Percentiles rank a stretch among this genome's conserved stretches.
phyloP scores from a whole-genome alignment of 2,329 filamentous ascomycete genomes.

The Berkeleyomyces rouxiae region DNA sequence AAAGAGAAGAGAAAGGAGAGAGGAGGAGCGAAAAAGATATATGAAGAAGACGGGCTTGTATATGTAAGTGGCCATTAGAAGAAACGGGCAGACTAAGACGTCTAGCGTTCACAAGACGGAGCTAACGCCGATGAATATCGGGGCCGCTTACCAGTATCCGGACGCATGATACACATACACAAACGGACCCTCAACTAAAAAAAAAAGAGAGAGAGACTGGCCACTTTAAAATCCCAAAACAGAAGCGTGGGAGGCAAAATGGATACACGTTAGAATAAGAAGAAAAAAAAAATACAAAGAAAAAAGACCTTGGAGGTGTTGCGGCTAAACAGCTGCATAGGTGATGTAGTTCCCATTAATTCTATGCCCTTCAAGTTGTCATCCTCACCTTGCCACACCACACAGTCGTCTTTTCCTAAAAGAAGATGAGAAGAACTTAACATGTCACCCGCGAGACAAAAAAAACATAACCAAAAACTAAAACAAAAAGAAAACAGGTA shows the following conservation, averaged over 20 bases:
- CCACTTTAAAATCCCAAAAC: not conserved
- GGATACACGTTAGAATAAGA: not conserved
- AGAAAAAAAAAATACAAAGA: not conserved
- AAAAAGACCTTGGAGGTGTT: not conserved
- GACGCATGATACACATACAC: not conserved
- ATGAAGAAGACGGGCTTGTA: not conserved
- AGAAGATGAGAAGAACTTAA: no score
- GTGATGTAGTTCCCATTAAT: no score
- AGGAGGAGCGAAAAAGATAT: not conserved
- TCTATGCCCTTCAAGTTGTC: no score
- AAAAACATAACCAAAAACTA: no score
- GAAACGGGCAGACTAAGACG: not conserved
- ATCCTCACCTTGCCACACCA: no score
- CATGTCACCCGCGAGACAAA: no score
- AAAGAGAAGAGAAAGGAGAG: not conserved
- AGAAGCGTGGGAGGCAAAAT: not conserved
- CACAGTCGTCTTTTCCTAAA: no score
- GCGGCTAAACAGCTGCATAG: no score
- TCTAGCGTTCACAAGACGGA: not conserved
- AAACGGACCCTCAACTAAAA: no score
- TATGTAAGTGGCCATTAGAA: no score
- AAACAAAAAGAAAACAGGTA: no score
- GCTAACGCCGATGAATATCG: not conserved
- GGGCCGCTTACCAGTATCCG: not conserved
- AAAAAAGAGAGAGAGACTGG: not conserved